Conservation (phyloP, 129 eudicot genomes). For the Centrapalus pauciflorus region DNA sequence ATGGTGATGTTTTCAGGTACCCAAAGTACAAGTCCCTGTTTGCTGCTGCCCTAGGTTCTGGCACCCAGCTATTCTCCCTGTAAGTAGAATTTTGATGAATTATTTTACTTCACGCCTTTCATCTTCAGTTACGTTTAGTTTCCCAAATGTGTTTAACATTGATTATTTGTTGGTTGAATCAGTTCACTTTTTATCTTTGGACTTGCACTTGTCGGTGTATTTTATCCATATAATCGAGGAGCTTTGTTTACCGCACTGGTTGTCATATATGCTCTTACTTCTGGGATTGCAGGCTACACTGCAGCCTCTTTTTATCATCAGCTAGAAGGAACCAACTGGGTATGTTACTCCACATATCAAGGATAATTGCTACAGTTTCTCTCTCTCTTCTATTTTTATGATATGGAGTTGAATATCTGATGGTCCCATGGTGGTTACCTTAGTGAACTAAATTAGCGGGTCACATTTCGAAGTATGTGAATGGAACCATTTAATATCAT, state of each 20-base stretch:
- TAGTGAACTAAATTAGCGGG: background rate
- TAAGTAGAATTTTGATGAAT: conserved; percentile 30
- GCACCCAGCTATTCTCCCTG: conserved; percentile 76
- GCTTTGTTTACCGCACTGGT: conserved; percentile 76
- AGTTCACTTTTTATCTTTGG: conserved; percentile 56
- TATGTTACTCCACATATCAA: conserved; percentile 18
- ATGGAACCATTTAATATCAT: background rate
- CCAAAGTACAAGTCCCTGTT: conserved; percentile 69
- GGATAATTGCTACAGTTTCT: background rate
- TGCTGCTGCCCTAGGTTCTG: conserved; percentile 77
- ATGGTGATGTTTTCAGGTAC: conserved; percentile 81
- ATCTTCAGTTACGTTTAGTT: background rate
- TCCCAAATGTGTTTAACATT: background rate
- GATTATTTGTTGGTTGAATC: conserved; percentile 4
- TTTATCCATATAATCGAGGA: conserved; percentile 83
- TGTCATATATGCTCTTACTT: conserved; percentile 78
- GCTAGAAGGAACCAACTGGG: conserved; percentile 81
- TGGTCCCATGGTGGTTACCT: background rate
- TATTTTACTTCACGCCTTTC: background rate
- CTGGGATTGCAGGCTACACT: conserved; percentile 79
- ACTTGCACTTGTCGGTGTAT: conserved; percentile 74
- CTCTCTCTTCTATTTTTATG: background rate
- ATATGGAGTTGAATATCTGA: background rate
- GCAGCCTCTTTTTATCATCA: conserved; percentile 75
- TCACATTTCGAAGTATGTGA: background rate